Evolutionary conservation across 1,284 basidiomycete species (phyloP), one percentile per base, ranked within the genome.

Genomic region (Cryptococcus deneoformans): DNA sequence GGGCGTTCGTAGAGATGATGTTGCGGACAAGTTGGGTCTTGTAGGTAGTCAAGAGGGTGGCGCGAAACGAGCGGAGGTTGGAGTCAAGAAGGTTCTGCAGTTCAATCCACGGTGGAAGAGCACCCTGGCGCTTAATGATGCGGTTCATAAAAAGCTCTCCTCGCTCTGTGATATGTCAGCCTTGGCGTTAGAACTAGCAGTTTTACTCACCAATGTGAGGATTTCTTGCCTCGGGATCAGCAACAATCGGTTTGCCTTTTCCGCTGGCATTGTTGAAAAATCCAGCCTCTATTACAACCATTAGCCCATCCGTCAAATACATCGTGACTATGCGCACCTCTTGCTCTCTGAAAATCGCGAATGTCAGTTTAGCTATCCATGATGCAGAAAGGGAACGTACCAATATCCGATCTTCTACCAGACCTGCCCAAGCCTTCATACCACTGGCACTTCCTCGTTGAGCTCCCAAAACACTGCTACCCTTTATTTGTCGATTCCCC

Each of bases 71-170:
- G 2, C 65, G 67, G 5, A 87, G 72, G 0, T 87, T 82, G 1
- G 74, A 71, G 54, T 88, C 85, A 38, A 88, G 75, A 57, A 84
- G 83, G 58, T 81, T 79, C 75, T 93, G 92, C 38, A 92, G 69
- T 74, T 94, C 91, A 3, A 95, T 87, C 90, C 90, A 95, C 2
- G 90, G 88, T n/a, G 92, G 92, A 0, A 86, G 84, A 2, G 88
- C 89, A 12, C 89, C 90, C 67, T 92, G 89, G 42, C 86, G 80
- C 67, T 91, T 87, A 16, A 95, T 84, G 57, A 94, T 92, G 11
- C 91, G 84, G 69, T 94, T 94, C 87, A 66, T 73, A 60, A 46
- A 51, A 63, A 87, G 89, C 71, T 92, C 75, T 20, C 70, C 68
- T 5, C 60, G 63, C n/a, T 69, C 71, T 69, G 52, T 14, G 14